Conservation (phyloP, 192 early-diverging fungal genomes). For the Diversispora eburnea region DNA sequence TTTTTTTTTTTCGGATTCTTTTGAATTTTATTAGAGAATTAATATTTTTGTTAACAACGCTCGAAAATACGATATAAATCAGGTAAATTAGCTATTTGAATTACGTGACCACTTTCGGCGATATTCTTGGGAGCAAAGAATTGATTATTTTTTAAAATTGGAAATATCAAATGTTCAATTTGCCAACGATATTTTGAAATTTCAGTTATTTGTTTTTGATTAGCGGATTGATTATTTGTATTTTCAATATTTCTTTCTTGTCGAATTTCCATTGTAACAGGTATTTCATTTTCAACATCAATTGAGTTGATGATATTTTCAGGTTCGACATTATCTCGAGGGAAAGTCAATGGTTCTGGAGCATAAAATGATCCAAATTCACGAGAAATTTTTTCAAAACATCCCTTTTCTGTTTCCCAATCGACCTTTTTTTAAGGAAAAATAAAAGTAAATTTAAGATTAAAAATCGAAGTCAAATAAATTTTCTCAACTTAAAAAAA, state of each 20-base stretch:
- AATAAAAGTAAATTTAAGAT: background rate
- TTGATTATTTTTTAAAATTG: conserved; percentile 63
- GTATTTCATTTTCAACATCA: conserved; percentile 2
- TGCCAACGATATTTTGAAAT: conserved; percentile 52
- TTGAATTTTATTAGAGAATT: background rate
- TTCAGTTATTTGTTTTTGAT: conserved; percentile 26
- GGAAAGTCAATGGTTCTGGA: conserved; percentile 45
- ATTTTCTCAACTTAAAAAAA: background rate
- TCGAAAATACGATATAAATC: conserved; percentile 97
- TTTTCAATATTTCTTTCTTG: conserved; percentile 25
- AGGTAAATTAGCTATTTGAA: conserved; percentile 77
- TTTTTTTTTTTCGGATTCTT: no score
- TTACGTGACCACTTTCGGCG: conserved; percentile 55
- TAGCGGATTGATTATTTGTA: background rate
- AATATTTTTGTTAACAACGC: conserved; percentile 67
- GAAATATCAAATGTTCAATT: conserved; percentile 79
- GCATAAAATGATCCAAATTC: conserved; percentile 68
- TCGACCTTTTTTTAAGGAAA: conserved; percentile 53
- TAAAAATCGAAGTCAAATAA: background rate
- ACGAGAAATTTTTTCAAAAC: conserved; percentile 69
- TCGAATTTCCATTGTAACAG: conserved; percentile 20
- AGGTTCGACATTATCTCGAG: background rate
- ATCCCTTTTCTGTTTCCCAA: conserved; percentile 82
- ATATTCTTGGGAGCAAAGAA: conserved; percentile 66
- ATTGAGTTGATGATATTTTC: background rate